Conservation (phyloP, 345 rosid genomes). For the Citrus sp. region DNA sequence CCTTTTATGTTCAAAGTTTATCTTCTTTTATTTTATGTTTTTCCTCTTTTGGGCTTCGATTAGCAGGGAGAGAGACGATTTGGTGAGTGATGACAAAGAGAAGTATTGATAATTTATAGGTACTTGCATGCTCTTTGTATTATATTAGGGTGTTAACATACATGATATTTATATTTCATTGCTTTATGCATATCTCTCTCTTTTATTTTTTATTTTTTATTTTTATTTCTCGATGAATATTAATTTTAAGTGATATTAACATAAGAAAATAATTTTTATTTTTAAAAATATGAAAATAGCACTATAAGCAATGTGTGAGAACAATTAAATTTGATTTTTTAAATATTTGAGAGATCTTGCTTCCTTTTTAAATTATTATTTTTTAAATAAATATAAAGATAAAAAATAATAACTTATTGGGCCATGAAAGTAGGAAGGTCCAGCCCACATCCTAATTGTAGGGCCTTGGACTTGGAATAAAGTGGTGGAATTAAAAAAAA, state of each 20-base stretch:
- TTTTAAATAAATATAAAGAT: too few species aligned
- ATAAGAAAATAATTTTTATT: too few species aligned
- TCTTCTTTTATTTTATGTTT: neutral
- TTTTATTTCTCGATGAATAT: neutral
- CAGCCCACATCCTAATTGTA: too few species aligned
- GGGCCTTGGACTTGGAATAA: too few species aligned
- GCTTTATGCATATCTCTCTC: neutral
- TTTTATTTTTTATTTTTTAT: neutral
- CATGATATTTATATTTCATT: conserved; percentile 2
- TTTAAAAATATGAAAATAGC: too few species aligned
- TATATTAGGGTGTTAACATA: conserved; percentile 5
- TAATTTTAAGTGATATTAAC: too few species aligned
- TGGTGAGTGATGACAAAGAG: conserved; percentile 16
- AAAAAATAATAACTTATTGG: too few species aligned
- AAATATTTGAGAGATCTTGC: neutral
- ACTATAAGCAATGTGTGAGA: neutral
- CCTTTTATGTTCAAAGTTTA: conserved; percentile 23
- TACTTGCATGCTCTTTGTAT: conserved; percentile 13
- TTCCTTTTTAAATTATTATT: too few species aligned
- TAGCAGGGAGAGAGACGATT: conserved; percentile 3
- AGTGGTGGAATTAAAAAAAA: too few species aligned
- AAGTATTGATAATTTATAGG: conserved; percentile 20
- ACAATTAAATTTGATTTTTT: neutral
- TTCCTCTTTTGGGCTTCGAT: neutral
- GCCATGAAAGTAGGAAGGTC: too few species aligned